phyloP scores from a whole-genome alignment of 805 yeast species.

The Yamadazyma olivae region DNA sequence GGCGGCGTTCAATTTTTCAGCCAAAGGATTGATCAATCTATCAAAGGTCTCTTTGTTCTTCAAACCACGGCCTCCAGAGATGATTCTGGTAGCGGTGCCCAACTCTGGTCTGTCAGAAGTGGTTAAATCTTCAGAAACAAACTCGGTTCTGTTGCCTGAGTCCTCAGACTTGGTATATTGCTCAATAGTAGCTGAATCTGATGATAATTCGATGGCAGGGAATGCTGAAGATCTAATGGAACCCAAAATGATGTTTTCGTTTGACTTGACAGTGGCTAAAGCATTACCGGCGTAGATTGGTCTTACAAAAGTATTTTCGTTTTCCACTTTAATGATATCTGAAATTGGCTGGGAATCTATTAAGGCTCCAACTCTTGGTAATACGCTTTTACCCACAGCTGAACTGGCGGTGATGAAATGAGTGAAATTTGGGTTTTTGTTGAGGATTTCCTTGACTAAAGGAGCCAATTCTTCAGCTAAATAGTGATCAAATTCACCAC shows the following conservation, averaged over 20 bases:
- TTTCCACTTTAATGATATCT: constrained; percentile 69
- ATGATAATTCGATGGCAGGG: constrained; percentile 28
- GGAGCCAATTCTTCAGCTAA: constrained; percentile 83
- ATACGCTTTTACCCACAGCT: constrained; percentile 80
- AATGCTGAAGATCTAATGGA: constrained; percentile 89
- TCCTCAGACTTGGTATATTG: constrained; percentile 42
- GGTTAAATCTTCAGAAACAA: constrained; percentile 73
- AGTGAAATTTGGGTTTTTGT: constrained; percentile 41
- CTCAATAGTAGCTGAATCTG: constrained; percentile 38
- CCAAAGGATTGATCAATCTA: constrained; percentile 72
- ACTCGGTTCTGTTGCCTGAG: constrained; percentile 46
- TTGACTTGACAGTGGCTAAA: constrained; percentile 71
- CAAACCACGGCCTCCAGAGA: constrained; percentile 93
- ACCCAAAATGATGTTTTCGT: constrained; percentile 61
- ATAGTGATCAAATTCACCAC: constrained; percentile 58
- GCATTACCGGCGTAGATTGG: constrained; percentile 98
- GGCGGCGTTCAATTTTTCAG: constrained; percentile 82
- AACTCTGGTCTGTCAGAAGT: constrained; percentile 88
- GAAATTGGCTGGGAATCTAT: constrained; percentile 86
- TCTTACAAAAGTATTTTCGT: constrained; percentile 73
- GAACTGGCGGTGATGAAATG: constrained; percentile 81
- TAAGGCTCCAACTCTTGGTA: constrained; percentile 85
- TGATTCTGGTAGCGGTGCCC: constrained; percentile 75
- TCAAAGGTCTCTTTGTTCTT: constrained; percentile 88
- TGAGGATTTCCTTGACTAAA: constrained; percentile 48